These are phyloP conservation scores for Thelonectria blattea DNA, from an alignment of 2,329 filamentous ascomycete genomes.

Conservation along the genomic window DNA sequence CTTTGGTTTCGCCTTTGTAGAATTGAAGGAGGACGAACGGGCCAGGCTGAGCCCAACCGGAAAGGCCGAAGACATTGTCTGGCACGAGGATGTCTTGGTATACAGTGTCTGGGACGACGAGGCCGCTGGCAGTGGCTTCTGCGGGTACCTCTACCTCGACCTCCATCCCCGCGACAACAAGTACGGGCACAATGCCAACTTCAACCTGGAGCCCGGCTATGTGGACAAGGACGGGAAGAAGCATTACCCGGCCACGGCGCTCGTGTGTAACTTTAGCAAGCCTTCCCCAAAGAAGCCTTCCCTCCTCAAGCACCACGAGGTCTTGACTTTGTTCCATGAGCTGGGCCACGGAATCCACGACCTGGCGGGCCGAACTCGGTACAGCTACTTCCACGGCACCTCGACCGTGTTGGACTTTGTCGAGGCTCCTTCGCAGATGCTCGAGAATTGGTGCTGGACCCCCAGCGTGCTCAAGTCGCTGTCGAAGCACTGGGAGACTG, in stretches of 20 bases:
- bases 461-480: slow-evolving; percentile 68
- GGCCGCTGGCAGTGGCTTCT: slow-evolving; percentile 72
- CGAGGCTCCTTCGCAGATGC: slow-evolving; percentile 74
- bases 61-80: slow-evolving; percentile 74
- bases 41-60: slow-evolving; percentile 69
- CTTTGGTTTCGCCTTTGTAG: slow-evolving; percentile 79
- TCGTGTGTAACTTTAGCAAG: slow-evolving; percentile 88
- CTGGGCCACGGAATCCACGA: slow-evolving; percentile 75
- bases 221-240: slow-evolving; percentile 70
- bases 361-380: slow-evolving; percentile 66
- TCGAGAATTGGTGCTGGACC: slow-evolving; percentile 79
- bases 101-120: slow-evolving; percentile 85
- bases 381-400: slow-evolving; percentile 72
- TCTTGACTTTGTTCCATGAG: slow-evolving; percentile 83
- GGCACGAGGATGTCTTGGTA: slow-evolving; percentile 83
- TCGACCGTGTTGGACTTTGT: slow-evolving; percentile 72
- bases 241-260: slow-evolving; percentile 76
- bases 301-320: slow-evolving; percentile 82
- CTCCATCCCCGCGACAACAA: slow-evolving; percentile 81
- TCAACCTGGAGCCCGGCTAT: slow-evolving; percentile 78
- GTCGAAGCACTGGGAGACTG: slow-evolving; percentile 75
- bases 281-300: slow-evolving; percentile 77
- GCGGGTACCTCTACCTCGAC: slow-evolving; percentile 84
- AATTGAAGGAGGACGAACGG: slow-evolving; percentile 71
- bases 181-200: slow-evolving; percentile 86